These are phyloP conservation scores for Naganishia liquefaciens DNA, from an alignment of 1,284 basidiomycete species.

Conservation along the genomic window DNA sequence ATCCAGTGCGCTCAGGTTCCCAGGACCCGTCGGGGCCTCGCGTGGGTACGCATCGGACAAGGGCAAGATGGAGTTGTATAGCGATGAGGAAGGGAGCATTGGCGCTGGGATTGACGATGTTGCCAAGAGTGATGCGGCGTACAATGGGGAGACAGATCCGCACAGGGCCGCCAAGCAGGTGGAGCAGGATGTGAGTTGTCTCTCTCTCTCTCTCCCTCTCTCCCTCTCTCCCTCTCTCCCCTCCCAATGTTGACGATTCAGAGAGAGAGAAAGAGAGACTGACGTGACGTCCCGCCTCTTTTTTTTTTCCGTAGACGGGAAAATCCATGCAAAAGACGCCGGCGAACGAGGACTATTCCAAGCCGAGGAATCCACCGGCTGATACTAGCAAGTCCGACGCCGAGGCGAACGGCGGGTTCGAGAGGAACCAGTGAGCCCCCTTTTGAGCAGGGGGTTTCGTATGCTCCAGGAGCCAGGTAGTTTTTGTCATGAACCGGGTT, in stretches of 20 bases:
- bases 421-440: slow-evolving; percentile 16
- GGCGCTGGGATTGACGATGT: slow-evolving; percentile 51
- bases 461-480: too few relatives aligned
- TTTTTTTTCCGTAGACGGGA: slow-evolving; percentile 4
- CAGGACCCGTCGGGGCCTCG: slow-evolving; percentile 14
- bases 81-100: slow-evolving; percentile 45
- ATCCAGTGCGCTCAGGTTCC: slow-evolving; percentile 22
- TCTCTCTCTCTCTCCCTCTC: background rate
- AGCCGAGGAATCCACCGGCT: slow-evolving; percentile 10
- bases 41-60: slow-evolving; percentile 45
- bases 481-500: too few relatives aligned
- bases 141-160: slow-evolving; percentile 44
- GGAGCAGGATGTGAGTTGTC: slow-evolving; percentile 28
- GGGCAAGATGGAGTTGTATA: slow-evolving; percentile 49
- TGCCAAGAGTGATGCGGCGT: slow-evolving; percentile 48
- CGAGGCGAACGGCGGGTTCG: slow-evolving; percentile 17
- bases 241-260: background rate
- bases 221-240: background rate
- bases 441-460: background rate
- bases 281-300: too few relatives aligned
- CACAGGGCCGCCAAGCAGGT: slow-evolving; percentile 34
- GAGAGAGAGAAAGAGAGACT: too few relatives aligned
- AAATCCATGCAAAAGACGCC: slow-evolving; percentile 49
- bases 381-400: slow-evolving; percentile 22
- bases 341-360: slow-evolving; percentile 37